Evolutionary conservation across 495 filamentous ascomycete species (phyloP), one percentile per base, ranked within the genome.

Genomic region (Acidiella bohemica): DNA sequence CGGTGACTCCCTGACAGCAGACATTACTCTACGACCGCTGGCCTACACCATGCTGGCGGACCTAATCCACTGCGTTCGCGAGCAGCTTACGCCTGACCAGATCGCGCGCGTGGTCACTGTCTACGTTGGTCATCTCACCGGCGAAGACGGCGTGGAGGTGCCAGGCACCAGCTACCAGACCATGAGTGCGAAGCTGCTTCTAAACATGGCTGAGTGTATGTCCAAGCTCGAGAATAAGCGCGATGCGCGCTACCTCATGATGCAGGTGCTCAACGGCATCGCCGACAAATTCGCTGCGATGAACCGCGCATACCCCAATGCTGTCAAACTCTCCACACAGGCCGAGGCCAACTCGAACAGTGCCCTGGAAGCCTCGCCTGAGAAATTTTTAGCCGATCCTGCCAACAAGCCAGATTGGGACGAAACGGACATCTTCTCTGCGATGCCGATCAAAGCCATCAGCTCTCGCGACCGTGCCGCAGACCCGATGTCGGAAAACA

Each of bases 11-110:
- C 62, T 96, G 19, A 96, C 92, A 0, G 90, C 96, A 2, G 93
- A 95, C 53, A 92, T 96, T 55, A 86, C 85, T 0, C 86, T 96
- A 77, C 71, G 92, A 43, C 92, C 92, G 16, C 65, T 99, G 26
- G 92, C 92, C 0, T 99, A 96, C 41, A 99, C 92, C 56, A 93
- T 95, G 84, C 73, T 99, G 23, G 92, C 92, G 0, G 92, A 99
- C 60, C 67, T 99, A 30, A 95, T 99, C 40, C 92, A 99, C 50
- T 90, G 96, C 57, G 86, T 99, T 14, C 78, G 92, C 25, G 88
- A 95, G 35, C 71, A 75, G 8, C 67, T 99, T 14, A 69, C 67
- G 0, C 78, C 78, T 8, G 78, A 88, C 39, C 92, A 96, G 60
- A 99, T 99, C 42, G 75, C 85, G 35, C 78, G 82, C 49, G 95